Base-by-base conservation (phyloP, 352 stramenopile genomes). In the Pythium vanterpoolii region DNA sequence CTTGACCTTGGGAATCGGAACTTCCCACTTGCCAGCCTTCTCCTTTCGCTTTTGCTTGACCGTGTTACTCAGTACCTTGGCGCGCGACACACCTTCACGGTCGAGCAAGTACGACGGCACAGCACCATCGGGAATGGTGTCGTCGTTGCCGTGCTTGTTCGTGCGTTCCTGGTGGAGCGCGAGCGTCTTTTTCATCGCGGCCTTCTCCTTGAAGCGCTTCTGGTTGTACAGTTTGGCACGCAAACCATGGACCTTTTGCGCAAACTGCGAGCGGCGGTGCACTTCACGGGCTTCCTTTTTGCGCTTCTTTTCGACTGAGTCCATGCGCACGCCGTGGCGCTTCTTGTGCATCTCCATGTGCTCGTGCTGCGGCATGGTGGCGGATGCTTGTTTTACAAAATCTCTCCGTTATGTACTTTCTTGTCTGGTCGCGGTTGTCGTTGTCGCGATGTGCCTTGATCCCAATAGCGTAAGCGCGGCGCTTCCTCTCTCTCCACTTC, bases 21-120 rank as follows among this genome's bases (percentile, higher is more conserved):
- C 98, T 64, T 98, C 95, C 98, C 98, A 99, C 77, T 99, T 99
- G 55, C 98, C 98, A 19, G 98, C 98, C 81, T 99, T 99, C 83
- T 99, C 98, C 77, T 99, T 99, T 62, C 98, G 86, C 79, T 99
- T 99, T 86, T 99, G 98, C 78, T 99, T 99, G 23, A 99, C 96
- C 28, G 97, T 99, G 83, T 99, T 99, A 77, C 87, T 98, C 59
- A 99, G 80, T 53, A 99, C 97, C 76, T 99, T 99, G 62, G 98
- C 97, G 34, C 97, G 89, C 52, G 89, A 98, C 13, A 99, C 97
- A 38, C 96, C 97, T 71, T 99, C 97, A 63, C 98, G 90, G 83
- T 99, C 98, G 18, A 99, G 77, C 73, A 99, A 76, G 75, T 99
- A 99, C n/a, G 97, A 97, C 13, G 96, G 97, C 45, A 99, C 92